Evolutionary conservation across 2,329 filamentous ascomycete genomes (phyloP), one percentile per base, ranked within the genome.

Genomic region (Talaromyces amestolkiae): DNA sequence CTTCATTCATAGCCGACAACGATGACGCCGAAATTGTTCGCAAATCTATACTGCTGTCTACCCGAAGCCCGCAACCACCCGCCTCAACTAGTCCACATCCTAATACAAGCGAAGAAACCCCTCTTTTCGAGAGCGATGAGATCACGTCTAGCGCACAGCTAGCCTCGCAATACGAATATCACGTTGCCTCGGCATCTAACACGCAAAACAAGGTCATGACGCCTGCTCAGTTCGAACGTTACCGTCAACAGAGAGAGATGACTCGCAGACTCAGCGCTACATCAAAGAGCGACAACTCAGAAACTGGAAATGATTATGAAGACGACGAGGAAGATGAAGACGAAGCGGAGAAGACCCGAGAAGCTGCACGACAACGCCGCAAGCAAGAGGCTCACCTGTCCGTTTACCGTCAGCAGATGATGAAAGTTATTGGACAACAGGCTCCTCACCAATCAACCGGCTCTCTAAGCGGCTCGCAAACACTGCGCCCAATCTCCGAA

Each of bases 321-420:
- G 84, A 86, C 27, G 88, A 88, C 66, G 89, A 90, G 67, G 87
- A 91, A 54, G 89, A 92, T 54, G 90, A 93, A 49, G 92, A 96
- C 70, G 92, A 96, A 68, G 76, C 84, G 0, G 92, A 96, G 72
- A 91, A 91, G 73, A 87, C 87, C 33, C 89, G 84, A 73, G 85
- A 91, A 73, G 84, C 90, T 56, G 87, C 89, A 19, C 91, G 89
- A 75, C 91, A 95, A 75, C 85, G 93, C 68, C 87, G 88, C 72
- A 95, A 93, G 81, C 93, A 97, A 75, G 92, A 96, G 77, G 93
- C 93, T 13, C 92, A 95, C 75, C 89, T 97, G 82, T 86, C 92
- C 1, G 89, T 96, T 1, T 96, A 96, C 76, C 87, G 93, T 65
- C 93, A 97, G 76, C 91, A 95, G 78, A 97, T 96, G 93, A 96